Conservation (phyloP, 805 yeast species). For the Pichia kluyveri region DNA sequence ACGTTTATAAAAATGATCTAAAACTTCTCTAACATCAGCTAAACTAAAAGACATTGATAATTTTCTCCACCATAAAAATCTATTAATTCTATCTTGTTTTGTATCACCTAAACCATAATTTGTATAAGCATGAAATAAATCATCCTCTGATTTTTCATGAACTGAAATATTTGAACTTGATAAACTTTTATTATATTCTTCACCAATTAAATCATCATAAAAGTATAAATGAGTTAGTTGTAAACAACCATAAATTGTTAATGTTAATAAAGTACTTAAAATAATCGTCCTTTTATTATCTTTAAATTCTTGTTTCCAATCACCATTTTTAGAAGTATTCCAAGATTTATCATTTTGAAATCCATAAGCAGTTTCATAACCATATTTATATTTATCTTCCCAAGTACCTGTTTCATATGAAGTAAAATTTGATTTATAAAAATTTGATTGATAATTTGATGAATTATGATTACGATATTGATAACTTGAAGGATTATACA, state of each 20-base stretch:
- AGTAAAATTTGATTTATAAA: slow-evolving; percentile 4
- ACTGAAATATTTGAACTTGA: slow-evolving; percentile 15
- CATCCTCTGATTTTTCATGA: slow-evolving; percentile 33
- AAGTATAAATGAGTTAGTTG: slow-evolving; percentile 24
- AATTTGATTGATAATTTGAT: not conserved
- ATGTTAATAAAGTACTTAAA: slow-evolving; percentile 18
- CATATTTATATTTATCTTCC: slow-evolving; percentile 21
- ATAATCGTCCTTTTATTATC: slow-evolving; percentile 23
- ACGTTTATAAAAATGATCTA: slow-evolving; percentile 12
- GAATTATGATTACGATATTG: slow-evolving; percentile 7
- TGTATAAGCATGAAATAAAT: slow-evolving; percentile 32
- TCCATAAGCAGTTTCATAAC: slow-evolving; percentile 17
- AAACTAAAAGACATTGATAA: slow-evolving; percentile 19
- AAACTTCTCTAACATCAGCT: slow-evolving; percentile 18
- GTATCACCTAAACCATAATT: slow-evolving; percentile 46
- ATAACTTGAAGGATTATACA: slow-evolving; percentile 13
- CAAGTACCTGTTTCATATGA: slow-evolving; percentile 20
- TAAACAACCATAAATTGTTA: slow-evolving; percentile 20
- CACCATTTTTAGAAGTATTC: slow-evolving; percentile 19
- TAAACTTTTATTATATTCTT: slow-evolving; percentile 16
- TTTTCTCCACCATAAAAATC: slow-evolving; percentile 50
- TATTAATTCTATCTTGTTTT: slow-evolving; percentile 40
- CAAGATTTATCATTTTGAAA: slow-evolving; percentile 20
- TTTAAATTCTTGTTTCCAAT: slow-evolving; percentile 19
- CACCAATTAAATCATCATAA: slow-evolving; percentile 26